phyloP scores from a whole-genome alignment of 2,329 filamentous ascomycete genomes.

The Coniochaeta ligniaria region DNA sequence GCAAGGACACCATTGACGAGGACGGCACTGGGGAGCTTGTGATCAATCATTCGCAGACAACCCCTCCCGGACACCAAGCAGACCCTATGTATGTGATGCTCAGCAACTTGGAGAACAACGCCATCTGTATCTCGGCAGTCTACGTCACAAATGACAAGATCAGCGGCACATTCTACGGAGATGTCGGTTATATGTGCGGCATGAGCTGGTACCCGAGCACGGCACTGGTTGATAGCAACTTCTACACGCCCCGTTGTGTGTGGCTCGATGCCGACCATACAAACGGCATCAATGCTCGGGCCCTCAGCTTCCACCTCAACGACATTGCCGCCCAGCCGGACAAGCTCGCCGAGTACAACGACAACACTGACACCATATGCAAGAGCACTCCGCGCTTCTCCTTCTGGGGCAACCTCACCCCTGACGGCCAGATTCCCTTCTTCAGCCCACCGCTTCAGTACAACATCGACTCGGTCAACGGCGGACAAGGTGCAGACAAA shows the following conservation, averaged over 20 bases:
- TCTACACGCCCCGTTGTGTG: slow-evolving; percentile 12
- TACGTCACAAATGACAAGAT: slow-evolving; percentile 10
- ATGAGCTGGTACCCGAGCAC: slow-evolving; percentile 8
- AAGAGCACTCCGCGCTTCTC: slow-evolving; percentile 14
- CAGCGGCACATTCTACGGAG: too few relatives aligned
- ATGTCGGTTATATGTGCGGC: too few relatives aligned
- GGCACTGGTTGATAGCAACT: slow-evolving; percentile 5
- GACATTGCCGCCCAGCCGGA: slow-evolving; percentile 10
- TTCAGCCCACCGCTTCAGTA: slow-evolving; percentile 19
- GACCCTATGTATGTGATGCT: slow-evolving; percentile 11
- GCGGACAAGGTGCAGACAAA: background rate
- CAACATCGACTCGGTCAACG: slow-evolving; percentile 5
- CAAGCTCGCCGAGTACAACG: slow-evolving; percentile 9
- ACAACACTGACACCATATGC: slow-evolving; percentile 9
- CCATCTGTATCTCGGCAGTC: slow-evolving; percentile 14
- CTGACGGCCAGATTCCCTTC: slow-evolving; percentile 15
- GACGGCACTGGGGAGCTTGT: too few relatives aligned
- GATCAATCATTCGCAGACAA: too few relatives aligned
- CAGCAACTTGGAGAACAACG: slow-evolving; percentile 12
- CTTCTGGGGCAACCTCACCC: slow-evolving; percentile 10
- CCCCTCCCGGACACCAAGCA: too few relatives aligned
- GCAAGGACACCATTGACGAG: too few relatives aligned
- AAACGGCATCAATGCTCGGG: slow-evolving; percentile 11
- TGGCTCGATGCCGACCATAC: slow-evolving; percentile 17
- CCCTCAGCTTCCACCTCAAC: slow-evolving; percentile 15